A percentile compares a stretch with the other conserved stretches of the same genome.
Conservation (phyloP, 257 asterid species). For the Lycium ferocissimum region DNA sequence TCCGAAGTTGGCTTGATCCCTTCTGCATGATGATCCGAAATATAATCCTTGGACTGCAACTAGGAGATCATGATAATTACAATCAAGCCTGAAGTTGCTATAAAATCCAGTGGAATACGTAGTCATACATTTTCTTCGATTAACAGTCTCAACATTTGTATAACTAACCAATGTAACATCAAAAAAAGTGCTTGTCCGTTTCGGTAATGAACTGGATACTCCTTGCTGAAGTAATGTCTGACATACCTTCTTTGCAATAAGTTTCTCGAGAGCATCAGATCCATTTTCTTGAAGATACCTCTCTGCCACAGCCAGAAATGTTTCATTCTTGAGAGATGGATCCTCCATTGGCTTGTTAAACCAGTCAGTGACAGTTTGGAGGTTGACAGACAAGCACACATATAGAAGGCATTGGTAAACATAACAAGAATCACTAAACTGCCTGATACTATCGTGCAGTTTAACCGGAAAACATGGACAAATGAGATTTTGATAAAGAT, state of each 20-base stretch:
- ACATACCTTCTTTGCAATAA: conserved; percentile 42
- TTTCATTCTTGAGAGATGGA: conserved; percentile 25
- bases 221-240: not conserved
- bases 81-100: not conserved
- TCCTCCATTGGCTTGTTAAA: conserved; percentile 31
- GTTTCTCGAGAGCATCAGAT: conserved; percentile 44
- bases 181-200: not conserved
- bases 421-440: conserved; percentile 29
- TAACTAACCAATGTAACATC: not conserved
- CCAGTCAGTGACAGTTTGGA: conserved; percentile 13
- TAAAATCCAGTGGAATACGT: not conserved
- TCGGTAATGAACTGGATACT: not conserved
- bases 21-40: not conserved
- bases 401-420: conserved; percentile 6
- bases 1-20: not conserved
- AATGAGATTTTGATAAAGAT: conserved; percentile 42
- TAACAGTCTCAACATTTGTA: not conserved
- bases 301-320: conserved; percentile 40
- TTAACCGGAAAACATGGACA: conserved; percentile 37
- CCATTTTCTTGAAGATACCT: conserved; percentile 46
- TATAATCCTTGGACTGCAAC: not conserved
- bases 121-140: not conserved
- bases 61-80: not conserved
- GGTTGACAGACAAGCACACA: conserved; percentile 14
- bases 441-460: conserved; percentile 22